phyloP scores from a whole-genome alignment of 768 basidiomycete genomes.

The Suillus discolor region DNA sequence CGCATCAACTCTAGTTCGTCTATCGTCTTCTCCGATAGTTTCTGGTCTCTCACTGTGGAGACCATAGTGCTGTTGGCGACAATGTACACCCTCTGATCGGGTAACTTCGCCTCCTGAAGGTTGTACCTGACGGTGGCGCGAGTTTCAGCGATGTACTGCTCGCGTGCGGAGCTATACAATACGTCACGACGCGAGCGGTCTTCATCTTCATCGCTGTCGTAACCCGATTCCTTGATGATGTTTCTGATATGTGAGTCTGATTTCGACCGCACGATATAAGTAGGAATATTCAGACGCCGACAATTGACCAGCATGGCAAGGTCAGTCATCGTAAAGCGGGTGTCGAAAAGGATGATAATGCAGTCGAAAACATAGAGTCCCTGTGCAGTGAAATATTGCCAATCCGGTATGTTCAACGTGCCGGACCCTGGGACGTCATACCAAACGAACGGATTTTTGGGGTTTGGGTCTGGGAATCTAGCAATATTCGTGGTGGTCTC shows the following conservation, averaged over 20 bases:
- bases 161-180: constrained; percentile 18
- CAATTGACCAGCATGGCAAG: constrained; percentile 20
- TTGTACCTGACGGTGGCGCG: constrained; percentile 16
- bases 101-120: constrained; percentile 19
- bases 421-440: constrained; percentile 34
- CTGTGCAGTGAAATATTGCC: constrained; percentile 32
- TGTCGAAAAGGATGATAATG: constrained; percentile 22
- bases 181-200: constrained; percentile 6
- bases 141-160: constrained; percentile 24
- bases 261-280: constrained; percentile 23
- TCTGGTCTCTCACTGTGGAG: constrained; percentile 14
- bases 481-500: constrained; percentile 25
- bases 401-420: constrained; percentile 25
- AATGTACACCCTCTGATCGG: constrained; percentile 24
- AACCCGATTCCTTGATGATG: constrained; percentile 15
- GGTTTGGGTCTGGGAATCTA: constrained; percentile 27
- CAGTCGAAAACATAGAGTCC: constrained; percentile 26
- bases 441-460: constrained; percentile 25
- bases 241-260: constrained; percentile 20
- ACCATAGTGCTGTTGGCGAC: constrained; percentile 20
- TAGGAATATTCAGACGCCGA: constrained; percentile 16
- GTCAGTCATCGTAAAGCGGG: constrained; percentile 19
- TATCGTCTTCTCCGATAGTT: constrained; percentile 15
- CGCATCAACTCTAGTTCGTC: constrained; percentile 20
- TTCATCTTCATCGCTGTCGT: constrained; percentile 20